These are phyloP conservation scores for Pholiota conissans DNA, from an alignment of 768 basidiomycete species.

Conservation along the genomic window DNA sequence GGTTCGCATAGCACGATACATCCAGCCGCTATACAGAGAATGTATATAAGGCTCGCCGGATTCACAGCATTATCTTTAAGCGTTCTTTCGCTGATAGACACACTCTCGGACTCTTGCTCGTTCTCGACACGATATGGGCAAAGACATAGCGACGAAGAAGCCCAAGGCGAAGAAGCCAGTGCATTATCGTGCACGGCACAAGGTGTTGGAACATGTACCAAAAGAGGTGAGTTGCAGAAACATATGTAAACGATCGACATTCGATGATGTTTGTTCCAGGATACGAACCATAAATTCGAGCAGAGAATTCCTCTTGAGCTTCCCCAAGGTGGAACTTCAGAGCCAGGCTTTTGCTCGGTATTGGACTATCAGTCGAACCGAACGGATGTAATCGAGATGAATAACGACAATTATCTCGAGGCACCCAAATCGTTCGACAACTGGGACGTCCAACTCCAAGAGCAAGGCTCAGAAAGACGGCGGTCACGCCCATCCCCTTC, in stretches of 20 bases:
- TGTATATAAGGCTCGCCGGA: background rate
- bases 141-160: background rate
- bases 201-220: background rate
- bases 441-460: background rate
- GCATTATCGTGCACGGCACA: background rate
- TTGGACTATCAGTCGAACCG: background rate
- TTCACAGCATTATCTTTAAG: background rate
- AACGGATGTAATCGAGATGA: background rate
- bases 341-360: slow-evolving; percentile 1
- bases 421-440: slow-evolving; percentile 1
- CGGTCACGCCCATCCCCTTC: background rate
- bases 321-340: background rate
- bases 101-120: background rate
- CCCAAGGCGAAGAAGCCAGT: background rate
- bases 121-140: background rate
- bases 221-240: background rate
- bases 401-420: background rate
- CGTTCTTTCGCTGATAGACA: background rate
- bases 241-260: background rate
- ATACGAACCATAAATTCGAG: slow-evolving; percentile 4
- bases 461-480: background rate
- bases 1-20: background rate
- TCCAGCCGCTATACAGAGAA: background rate
- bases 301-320: background rate
- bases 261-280: background rate